Base-by-base conservation (phyloP, 306 rosid species). In the Cyamopsis tetragonoloba region DNA sequence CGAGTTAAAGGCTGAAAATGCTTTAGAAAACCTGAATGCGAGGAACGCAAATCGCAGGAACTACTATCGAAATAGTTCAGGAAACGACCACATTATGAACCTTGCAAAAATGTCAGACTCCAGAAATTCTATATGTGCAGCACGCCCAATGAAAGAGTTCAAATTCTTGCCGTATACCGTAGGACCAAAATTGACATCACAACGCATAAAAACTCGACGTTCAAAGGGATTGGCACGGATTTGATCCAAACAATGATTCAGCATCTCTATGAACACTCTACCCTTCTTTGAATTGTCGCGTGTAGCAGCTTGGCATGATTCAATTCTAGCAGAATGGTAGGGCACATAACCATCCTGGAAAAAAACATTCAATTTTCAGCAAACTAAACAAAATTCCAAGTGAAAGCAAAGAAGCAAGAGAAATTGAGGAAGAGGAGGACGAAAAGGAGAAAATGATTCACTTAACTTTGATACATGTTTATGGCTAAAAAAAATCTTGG, bases 11-110 rank as follows among this genome's bases (percentile, higher is more conserved):
- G 22, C 57, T 26, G 34, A 55, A n/a, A n/a, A 14, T 13, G 13
- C 13, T 7, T 31, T 20, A 11, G 58, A 53, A 68, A 62, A 66
- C 51, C 58, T 47, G 57, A 73, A 30, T 32, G 59, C 53, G 38
- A 32, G 26, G 39, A 39, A 55, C 59, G 67, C n/a, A 10, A 30
- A 71, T 46, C 28, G 28, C 39, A 54, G 31, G 24, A 32, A 39
- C 53, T 18, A 6, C 80, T 78, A 92, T 58, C 65, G 81, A 74
- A 92, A 87, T 43, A 89, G 72, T 48, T 92, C 96, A 0, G 83
- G 91, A 75, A 92, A 92, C 67, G 96, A 92, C 98, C 98, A 92
- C 85, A 92, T 79, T 72, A 92, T 76, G 87, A 92, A 87, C 83
- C 68, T 86, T 2, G 88, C 96, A 75, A 86, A 89, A 48, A 77